Conservation (phyloP, 2,329 filamentous ascomycete species). For the Fusarium ambrosium region DNA sequence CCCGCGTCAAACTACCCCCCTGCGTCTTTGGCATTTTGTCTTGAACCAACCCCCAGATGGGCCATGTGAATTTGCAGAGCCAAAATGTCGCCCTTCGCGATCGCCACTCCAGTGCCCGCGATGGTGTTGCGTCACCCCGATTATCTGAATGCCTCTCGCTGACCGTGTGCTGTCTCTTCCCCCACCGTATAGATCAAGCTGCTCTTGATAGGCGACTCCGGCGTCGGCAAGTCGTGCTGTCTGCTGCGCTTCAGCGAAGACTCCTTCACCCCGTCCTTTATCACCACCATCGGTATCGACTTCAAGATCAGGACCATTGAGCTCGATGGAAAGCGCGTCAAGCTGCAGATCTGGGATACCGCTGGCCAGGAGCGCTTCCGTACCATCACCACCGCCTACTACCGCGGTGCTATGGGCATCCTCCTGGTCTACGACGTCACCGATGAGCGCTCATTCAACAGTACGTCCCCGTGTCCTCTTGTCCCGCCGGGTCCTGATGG, state of each 20-base stretch:
- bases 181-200: constrained; percentile 83
- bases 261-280: constrained; percentile 97
- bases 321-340: constrained; percentile 97
- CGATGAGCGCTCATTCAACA: constrained; percentile 94
- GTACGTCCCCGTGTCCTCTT: constrained; percentile 64
- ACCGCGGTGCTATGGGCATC: constrained; percentile 98
- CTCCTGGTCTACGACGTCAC: constrained; percentile 98
- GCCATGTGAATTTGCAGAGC: constrained; percentile 10
- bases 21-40: constrained; percentile 26
- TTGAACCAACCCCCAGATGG: constrained; percentile 20
- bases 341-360: constrained; percentile 99
- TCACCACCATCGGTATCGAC: constrained; percentile 99
- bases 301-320: constrained; percentile 99
- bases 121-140: background rate
- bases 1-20: constrained; percentile 15
- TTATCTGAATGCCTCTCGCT: constrained; percentile 11
- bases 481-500: background rate
- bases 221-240: constrained; percentile 97
- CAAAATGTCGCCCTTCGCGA: background rate
- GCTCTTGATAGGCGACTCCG: constrained; percentile 95
- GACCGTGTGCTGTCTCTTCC: constrained; percentile 10
- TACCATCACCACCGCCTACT: constrained; percentile 99
- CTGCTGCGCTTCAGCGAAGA: constrained; percentile 97
- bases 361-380: constrained; percentile 98
- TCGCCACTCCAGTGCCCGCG: constrained; percentile 7